Conservation (phyloP, 129 eudicot species). For the Artemisia annua region DNA sequence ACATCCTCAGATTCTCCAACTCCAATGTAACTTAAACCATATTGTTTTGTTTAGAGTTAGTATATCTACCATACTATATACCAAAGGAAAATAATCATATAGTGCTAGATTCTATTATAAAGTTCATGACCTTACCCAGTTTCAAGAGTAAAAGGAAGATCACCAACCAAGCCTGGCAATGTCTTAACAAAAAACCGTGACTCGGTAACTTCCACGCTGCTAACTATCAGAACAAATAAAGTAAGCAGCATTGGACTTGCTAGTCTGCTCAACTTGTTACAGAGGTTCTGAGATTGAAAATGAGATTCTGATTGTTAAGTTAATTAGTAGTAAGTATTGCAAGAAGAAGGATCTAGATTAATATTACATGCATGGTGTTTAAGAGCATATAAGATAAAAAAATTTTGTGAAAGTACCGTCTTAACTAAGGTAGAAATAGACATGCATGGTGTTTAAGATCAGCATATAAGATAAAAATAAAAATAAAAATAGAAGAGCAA, state of each 20-base stretch:
- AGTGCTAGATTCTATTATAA: too few species aligned
- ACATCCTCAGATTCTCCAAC: neutral
- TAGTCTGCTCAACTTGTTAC: too few species aligned
- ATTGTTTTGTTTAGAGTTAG: constrained; percentile 4
- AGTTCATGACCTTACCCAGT: constrained; percentile 3
- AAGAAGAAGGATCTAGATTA: too few species aligned
- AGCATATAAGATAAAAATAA: too few species aligned
- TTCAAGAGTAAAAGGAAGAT: constrained; percentile 11
- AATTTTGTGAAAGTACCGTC: too few species aligned
- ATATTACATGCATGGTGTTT: too few species aligned
- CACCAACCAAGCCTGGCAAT: constrained; percentile 18
- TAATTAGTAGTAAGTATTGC: too few species aligned
- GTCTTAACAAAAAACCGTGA: neutral
- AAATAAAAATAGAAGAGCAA: too few species aligned
- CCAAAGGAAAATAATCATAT: neutral
- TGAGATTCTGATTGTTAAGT: neutral
- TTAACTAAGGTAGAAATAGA: too few species aligned
- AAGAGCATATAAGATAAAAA: too few species aligned
- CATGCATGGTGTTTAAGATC: too few species aligned
- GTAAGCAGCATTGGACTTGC: neutral
- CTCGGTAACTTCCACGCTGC: neutral
- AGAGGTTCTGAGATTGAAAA: neutral
- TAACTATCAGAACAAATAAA: neutral
- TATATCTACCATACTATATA: neutral
- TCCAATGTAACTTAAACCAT: constrained; percentile 9